These are phyloP conservation scores for Ophiostoma novo-ulmi DNA, from an alignment of 2,329 filamentous ascomycete genomes.

Conservation along the genomic window DNA sequence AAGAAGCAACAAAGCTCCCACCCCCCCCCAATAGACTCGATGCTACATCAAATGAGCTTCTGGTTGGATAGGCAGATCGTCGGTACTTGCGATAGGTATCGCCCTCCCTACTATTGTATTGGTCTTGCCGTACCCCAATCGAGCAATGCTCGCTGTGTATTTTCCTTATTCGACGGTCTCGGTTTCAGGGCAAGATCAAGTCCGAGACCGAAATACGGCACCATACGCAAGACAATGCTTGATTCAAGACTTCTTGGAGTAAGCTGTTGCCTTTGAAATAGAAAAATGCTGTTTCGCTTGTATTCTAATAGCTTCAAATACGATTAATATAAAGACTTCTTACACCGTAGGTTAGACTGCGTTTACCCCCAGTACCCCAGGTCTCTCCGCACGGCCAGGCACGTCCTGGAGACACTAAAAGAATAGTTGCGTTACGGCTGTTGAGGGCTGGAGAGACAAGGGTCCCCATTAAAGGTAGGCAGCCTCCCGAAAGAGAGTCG, in stretches of 20 bases:
- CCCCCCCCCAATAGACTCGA: neutral
- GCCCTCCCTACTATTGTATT: neutral
- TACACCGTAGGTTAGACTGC: neutral
- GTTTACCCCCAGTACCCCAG: neutral
- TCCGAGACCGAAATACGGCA: neutral
- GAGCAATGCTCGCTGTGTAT: neutral
- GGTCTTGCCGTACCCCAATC: neutral
- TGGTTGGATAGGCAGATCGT: neutral
- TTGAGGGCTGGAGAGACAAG: neutral
- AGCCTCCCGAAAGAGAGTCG: neutral
- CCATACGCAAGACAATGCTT: neutral
- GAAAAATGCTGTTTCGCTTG: neutral
- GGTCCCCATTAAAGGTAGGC: neutral
- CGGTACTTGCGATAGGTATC: constrained; percentile 1
- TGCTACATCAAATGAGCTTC: neutral
- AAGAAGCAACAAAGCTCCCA: constrained; percentile 2
- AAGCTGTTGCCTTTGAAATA: neutral
- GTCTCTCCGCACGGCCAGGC: constrained; percentile 12
- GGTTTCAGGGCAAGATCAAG: neutral
- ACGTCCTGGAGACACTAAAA: neutral
- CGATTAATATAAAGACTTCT: too few species aligned
- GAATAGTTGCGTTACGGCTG: neutral
- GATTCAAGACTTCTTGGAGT: neutral
- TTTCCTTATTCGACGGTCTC: neutral
- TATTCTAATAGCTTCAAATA: neutral